phyloP scores from a whole-genome alignment of 257 asterid genomes.

The Nicotiana obtusifolia region DNA sequence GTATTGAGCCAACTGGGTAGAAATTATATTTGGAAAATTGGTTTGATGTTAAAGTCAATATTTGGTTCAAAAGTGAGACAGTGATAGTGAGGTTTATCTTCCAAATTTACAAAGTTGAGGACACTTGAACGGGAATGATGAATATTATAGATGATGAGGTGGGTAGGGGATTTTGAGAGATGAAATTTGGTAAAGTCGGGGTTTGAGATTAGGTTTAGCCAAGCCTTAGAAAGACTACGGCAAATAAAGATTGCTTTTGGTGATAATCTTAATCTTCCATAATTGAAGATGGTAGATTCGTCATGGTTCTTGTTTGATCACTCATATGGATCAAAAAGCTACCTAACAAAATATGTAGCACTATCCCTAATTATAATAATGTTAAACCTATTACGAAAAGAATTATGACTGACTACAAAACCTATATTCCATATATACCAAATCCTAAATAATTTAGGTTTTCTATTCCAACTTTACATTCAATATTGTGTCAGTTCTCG shows the following conservation, averaged over 20 bases:
- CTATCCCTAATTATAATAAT: no score
- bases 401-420: no score
- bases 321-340: no score
- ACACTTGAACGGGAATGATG: not conserved
- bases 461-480: no score
- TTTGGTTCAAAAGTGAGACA: not conserved
- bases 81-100: not conserved
- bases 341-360: no score
- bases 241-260: not conserved
- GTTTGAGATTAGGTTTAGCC: not conserved
- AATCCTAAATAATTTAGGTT: no score
- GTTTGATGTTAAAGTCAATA: constrained; percentile 5
- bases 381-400: no score
- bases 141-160: not conserved
- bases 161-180: not conserved
- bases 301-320: no score
- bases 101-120: not conserved
- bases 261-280: not conserved
- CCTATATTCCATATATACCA: no score
- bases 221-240: no score
- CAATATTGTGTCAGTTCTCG: no score
- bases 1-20: constrained; percentile 25
- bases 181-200: not conserved
- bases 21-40: not conserved
- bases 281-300: not conserved